Conservation (phyloP, 352 stramenopile genomes). For the Phytophthora litchii region DNA sequence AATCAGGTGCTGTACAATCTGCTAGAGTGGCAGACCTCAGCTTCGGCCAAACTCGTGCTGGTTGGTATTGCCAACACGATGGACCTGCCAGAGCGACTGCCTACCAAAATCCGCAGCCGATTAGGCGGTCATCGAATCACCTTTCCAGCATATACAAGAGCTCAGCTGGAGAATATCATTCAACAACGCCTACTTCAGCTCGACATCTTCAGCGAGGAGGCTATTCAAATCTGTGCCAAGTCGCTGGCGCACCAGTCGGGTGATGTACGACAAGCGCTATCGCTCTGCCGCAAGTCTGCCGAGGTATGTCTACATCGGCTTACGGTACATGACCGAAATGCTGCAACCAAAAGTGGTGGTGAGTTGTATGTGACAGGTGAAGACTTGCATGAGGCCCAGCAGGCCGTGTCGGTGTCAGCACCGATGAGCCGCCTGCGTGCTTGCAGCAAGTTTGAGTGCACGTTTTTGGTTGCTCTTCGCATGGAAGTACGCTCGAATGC, state of each 20-base stretch:
- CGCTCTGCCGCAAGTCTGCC: slow-evolving; percentile 66
- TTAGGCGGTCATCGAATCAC: slow-evolving; percentile 70
- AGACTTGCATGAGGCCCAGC: slow-evolving; percentile 61
- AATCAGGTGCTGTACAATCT: slow-evolving; percentile 84
- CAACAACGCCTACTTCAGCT: slow-evolving; percentile 61
- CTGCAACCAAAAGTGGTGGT: neutral
- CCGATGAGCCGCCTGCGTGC: slow-evolving; percentile 56
- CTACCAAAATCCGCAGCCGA: slow-evolving; percentile 72
- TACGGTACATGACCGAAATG: neutral
- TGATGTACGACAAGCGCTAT: slow-evolving; percentile 68
- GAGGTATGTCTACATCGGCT: slow-evolving; percentile 62
- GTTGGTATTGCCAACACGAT: slow-evolving; percentile 85
- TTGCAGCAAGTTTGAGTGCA: slow-evolving; percentile 77
- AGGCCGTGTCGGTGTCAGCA: slow-evolving; percentile 57
- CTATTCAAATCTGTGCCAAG: slow-evolving; percentile 72
- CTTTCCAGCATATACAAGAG: slow-evolving; percentile 68
- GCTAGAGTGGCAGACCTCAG: slow-evolving; percentile 69
- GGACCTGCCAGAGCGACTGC: slow-evolving; percentile 74
- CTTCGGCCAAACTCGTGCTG: slow-evolving; percentile 67
- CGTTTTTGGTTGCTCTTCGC: slow-evolving; percentile 67
- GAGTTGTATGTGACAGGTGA: slow-evolving; percentile 51
- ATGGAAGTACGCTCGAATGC: slow-evolving; percentile 60
- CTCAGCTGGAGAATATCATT: slow-evolving; percentile 71
- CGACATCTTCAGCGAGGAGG: slow-evolving; percentile 62
- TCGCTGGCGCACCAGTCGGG: slow-evolving; percentile 69